These are phyloP conservation scores for Ascochyta rabiei DNA, from an alignment of 2,329 filamentous ascomycete species.

Conservation along the genomic window DNA sequence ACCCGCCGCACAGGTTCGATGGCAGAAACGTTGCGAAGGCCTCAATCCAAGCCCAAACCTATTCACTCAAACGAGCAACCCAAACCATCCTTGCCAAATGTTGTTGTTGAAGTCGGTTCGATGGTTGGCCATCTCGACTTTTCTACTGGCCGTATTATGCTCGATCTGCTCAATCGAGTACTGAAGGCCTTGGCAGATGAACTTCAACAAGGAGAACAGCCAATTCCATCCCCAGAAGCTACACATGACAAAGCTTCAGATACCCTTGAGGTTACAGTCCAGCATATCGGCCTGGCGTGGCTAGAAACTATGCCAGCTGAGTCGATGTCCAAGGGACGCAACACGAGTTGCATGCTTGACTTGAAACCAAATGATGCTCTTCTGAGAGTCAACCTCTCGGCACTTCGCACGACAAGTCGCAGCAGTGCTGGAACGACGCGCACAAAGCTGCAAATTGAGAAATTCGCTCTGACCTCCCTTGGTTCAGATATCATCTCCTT, in stretches of 20 bases:
- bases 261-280: constrained; percentile 32
- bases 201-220: constrained; percentile 3
- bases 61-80: constrained; percentile 13
- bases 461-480: constrained; percentile 56
- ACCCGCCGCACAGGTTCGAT: constrained; percentile 33
- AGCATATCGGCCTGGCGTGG: constrained; percentile 40
- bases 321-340: constrained; percentile 19
- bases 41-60: constrained; percentile 12
- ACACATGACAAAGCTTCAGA: neutral
- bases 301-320: constrained; percentile 38
- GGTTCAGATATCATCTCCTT: constrained; percentile 60
- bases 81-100: constrained; percentile 19
- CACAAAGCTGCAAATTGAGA: constrained; percentile 45
- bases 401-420: constrained; percentile 33
- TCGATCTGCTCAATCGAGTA: constrained; percentile 36
- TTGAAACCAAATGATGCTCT: constrained; percentile 37
- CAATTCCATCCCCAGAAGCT: neutral
- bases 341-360: constrained; percentile 24
- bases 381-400: constrained; percentile 31
- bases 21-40: constrained; percentile 30
- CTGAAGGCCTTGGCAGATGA: constrained; percentile 28
- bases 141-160: constrained; percentile 43
- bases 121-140: constrained; percentile 44
- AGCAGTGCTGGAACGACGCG: constrained; percentile 19
- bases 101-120: constrained; percentile 44